Evolutionary conservation across 2,329 filamentous ascomycete genomes (phyloP), one percentile per base, ranked within the genome.

Genomic region (Teratosphaeria gauchensis): DNA sequence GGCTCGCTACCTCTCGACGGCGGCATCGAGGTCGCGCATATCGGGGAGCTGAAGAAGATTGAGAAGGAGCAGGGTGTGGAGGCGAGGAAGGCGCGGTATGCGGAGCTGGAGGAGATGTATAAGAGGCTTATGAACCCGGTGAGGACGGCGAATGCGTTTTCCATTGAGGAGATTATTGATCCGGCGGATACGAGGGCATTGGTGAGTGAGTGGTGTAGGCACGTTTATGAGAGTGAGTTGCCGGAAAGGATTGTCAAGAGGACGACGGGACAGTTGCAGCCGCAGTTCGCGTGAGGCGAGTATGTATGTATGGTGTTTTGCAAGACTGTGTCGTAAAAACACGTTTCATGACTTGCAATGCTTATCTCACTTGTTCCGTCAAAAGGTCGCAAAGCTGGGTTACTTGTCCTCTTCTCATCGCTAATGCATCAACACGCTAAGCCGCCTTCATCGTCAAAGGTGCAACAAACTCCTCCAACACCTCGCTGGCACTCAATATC

Each of bases 141-240:
- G 1, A 73, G 84, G 16, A 85, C 83, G 3, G 84, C 84, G 12
- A 85, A 85, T 71, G 77, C 79, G 11, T 86, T 86, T 69, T 81
- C 81, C 0, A 76, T 86, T 0, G 83, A 86, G 69, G 84, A 86
- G 68, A 85, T 86, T 53, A 81, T 86, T 48, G 84, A 86, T 71
- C 84, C 83, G 4, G 81, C 80, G 33, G 75, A 78, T 59, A 86
- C 84, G 2, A 75, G 84, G 55, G 68, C 70, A n/a, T 70, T 84
- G 8, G 78, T 80, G 42, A 80, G 76, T 61, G 75, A 78, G 38
- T 86, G 84, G 84, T 71, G 77, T 3, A 72, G 68, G 57, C 79
- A 84, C 70, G 75, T 84, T 30, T 86, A 84, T 68, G 76, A 79
- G 48, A 72, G 69, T n/a, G 70, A 83, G 58, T 69, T 84, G 69